Evolutionary conservation across 768 basidiomycete species (phyloP).

Genomic region (Pleurotus tuber-regium): DNA sequence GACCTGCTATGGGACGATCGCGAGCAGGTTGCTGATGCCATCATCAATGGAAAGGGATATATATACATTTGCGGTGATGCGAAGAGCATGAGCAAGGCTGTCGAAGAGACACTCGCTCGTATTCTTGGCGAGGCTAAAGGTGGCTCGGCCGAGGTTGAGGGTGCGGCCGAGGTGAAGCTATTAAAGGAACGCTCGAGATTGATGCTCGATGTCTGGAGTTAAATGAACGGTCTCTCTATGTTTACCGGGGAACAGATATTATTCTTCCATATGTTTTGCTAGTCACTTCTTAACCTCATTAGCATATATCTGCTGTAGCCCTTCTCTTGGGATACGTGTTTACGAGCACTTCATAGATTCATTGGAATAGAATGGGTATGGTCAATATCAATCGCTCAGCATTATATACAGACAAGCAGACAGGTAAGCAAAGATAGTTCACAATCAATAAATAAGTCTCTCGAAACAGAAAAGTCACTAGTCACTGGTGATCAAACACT

Average conservation of each 20-base stretch:
- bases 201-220: conserved; percentile 90
- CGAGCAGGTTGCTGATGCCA: conserved; percentile 79
- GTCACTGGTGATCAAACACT: background rate
- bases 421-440: background rate
- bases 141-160: conserved; percentile 83
- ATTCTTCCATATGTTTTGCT: conserved; percentile 14
- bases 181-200: conserved; percentile 92
- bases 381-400: background rate
- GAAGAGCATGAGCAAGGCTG: conserved; percentile 93
- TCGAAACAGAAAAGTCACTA: background rate
- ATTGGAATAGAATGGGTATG: conserved; percentile 13
- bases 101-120: conserved; percentile 83
- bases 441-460: background rate
- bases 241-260: conserved; percentile 5
- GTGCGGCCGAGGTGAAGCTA: conserved; percentile 87
- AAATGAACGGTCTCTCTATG: conserved; percentile 20
- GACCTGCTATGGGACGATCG: conserved; percentile 90
- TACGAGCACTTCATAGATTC: conserved; percentile 11
- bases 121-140: conserved; percentile 94
- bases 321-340: background rate
- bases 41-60: conserved; percentile 95
- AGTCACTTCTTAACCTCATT: conserved; percentile 9
- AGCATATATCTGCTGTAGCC: background rate
- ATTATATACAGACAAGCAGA: background rate
- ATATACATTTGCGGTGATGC: conserved; percentile 97